phyloP scores from a whole-genome alignment of 345 rosid species.

The Carallia brachiata region DNA sequence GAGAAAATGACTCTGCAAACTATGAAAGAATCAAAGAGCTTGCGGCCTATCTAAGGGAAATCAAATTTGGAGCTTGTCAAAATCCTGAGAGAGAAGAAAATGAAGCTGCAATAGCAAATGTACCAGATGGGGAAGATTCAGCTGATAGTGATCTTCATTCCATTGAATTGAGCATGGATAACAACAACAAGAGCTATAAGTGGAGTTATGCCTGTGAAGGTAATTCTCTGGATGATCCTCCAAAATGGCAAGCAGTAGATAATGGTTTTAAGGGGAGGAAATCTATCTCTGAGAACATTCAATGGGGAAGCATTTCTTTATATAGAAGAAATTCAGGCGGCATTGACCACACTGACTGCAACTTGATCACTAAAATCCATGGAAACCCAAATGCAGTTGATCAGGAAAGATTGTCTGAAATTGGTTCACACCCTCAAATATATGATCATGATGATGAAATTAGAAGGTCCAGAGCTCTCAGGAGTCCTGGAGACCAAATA shows the following conservation, averaged over 20 bases:
- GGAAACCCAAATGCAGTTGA: conserved; percentile 37
- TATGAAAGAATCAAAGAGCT: conserved; percentile 52
- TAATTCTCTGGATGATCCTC: conserved; percentile 26
- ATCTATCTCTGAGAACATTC: conserved; percentile 53
- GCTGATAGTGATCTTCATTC: conserved; percentile 88
- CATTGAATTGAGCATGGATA: conserved; percentile 88
- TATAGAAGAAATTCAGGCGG: conserved; percentile 34
- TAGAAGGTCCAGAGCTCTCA: conserved; percentile 43
- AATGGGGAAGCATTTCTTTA: conserved; percentile 56
- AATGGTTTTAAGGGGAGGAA: conserved; percentile 48
- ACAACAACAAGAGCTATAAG: conserved; percentile 52
- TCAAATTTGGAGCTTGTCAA: conserved; percentile 26
- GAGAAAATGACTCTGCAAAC: conserved; percentile 37
- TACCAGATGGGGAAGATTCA: conserved; percentile 56
- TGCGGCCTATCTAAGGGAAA: conserved; percentile 44
- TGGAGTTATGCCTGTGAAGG: conserved; percentile 74
- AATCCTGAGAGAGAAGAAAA: conserved; percentile 12
- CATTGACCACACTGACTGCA: conserved; percentile 19
- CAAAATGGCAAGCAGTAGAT: conserved; percentile 32
- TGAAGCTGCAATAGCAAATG: conserved; percentile 26
- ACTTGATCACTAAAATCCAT: conserved; percentile 28
- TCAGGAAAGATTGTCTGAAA: conserved; percentile 30
- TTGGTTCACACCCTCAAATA: conserved; percentile 29
- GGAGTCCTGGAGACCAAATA: conserved; percentile 57
- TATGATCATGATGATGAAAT: conserved; percentile 42